Evolutionary conservation across 352 stramenopile species (phyloP), one percentile per base, ranked within the genome.

Genomic region (Pythium rishiriense): DNA sequence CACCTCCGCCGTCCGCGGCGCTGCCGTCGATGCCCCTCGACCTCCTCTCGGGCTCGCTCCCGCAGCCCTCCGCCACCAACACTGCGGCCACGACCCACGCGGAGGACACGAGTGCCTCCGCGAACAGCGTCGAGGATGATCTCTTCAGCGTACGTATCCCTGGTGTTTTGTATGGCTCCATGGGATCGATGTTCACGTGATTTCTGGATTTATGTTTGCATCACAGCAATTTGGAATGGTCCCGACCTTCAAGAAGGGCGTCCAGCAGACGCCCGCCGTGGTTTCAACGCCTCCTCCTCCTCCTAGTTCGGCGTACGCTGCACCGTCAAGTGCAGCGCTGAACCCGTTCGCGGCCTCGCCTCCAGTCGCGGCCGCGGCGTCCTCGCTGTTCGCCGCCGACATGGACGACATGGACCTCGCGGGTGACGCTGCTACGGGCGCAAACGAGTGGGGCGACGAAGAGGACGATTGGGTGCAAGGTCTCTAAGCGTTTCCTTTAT

Each of bases 181-280:
- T n/a, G 21, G 11, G 41, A 8, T 26, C 1, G 3, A 25, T 11
- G 12, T 12, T 7, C 31, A 56, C 31, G 53, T 37, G 19, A 17
- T 45, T 3, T 45, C 45, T 33, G 66, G 24, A 51, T 37, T 19
- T 33, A 17, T 55, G 12, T 46, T 55, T 43, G 6, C 6, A 21
- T 17, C 17, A 37, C 46, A 94, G 85, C 81, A 94, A 90, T 94
- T 94, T 59, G 83, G 81, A 7, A 90, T 94, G 81, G 83, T 92
- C 25, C 81, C 83, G 24, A 88, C 72, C 41, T 90, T 94, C 65
- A 87, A 88, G 58, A 87, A 88, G 47, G 79, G 73, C 58, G 72
- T 75, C 39, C 73, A 78, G 68, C 68, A 64, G 33, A 17, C 39
- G 15, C 52, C 52, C 24, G 52, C 52, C 35, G 48, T 55, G 19